Evolutionary conservation across 1,139 yeast species (phyloP), one percentile per base, ranked within the genome.

Genomic region (Hansenula sp.): DNA sequence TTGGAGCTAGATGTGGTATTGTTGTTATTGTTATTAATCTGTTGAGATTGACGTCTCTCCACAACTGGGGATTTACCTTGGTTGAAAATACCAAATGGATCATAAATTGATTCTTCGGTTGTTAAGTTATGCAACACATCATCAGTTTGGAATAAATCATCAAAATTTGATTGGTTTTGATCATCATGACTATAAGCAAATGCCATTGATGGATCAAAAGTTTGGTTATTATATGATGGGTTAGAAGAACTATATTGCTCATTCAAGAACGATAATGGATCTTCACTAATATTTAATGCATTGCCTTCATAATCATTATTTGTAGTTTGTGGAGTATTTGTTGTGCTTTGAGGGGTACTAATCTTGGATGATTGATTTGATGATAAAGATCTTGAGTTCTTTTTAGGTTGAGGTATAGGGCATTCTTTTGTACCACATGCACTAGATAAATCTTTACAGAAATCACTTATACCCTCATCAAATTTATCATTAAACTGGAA

Each of bases 401-500:
- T 54, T 62, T 46, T 44, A 5, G 57, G 44, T 58, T 77, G 76
- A 9, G 96, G 96, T 9, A 82, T 63, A 4, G 96, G 96, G 48
- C 76, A 67, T 27, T 71, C 71, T 58, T 72, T 81, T n/a, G 83
- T 83, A 16, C 96, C 97, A 64, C 98, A 91, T 0, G 91, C 97
- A 60, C 81, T 76, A 50, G 78, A 77, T 55, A 91, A 71, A 56
- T 81, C 78, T 25, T 76, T 77, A 60, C 98, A 91, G 59, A 91
- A 91, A 40, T 82, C 83, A 33, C 64, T 57, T 21, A 72, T 70
- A 42, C 71, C 70, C 51, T 76, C 79, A 55, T 73, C 72, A 53
- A 70, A 75, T 44, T 69, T 66, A n/a, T 68, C 72, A 40, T 68
- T 63, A 45, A 67, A 67, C 45, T 65, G 60, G 43, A 64, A 63